Evolutionary conservation across 129 eudicot species (phyloP).

Genomic region (Tagetes erecta): DNA sequence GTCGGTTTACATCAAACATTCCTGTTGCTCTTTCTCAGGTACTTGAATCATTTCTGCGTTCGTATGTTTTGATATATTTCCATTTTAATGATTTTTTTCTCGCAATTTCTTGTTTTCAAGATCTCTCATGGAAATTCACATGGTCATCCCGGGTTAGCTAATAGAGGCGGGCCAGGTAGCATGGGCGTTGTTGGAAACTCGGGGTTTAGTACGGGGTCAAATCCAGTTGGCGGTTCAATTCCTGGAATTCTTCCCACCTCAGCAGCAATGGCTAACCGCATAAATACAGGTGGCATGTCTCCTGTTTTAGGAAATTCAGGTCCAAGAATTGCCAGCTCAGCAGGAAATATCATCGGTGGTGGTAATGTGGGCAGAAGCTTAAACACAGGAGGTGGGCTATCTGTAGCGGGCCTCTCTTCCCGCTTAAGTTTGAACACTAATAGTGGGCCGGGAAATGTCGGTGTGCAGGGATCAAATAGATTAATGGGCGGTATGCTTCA

Average conservation of each 20-base stretch:
- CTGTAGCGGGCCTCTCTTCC: conserved; percentile 83
- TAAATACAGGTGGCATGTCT: conserved; percentile 64
- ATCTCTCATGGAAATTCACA: conserved; percentile 72
- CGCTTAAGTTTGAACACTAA: conserved; percentile 63
- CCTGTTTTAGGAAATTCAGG: conserved; percentile 75
- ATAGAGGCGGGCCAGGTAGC: conserved; percentile 55
- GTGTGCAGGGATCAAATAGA: conserved; percentile 82
- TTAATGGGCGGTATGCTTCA: conserved; percentile 87
- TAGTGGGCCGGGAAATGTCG: conserved; percentile 77
- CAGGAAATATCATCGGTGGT: conserved; percentile 74
- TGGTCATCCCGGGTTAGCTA: conserved; percentile 82
- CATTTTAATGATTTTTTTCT: background rate
- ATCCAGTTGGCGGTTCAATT: conserved; percentile 81
- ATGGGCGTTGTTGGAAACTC: conserved; percentile 87
- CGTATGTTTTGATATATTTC: background rate
- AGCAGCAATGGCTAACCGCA: conserved; percentile 67
- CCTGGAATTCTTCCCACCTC: conserved; percentile 90
- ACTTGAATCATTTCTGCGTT: background rate
- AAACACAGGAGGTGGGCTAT: conserved; percentile 81
- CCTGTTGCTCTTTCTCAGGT: conserved; percentile 91
- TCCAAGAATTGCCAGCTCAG: conserved; percentile 63
- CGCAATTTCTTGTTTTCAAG: conserved; percentile 38
- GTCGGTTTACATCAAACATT: conserved; percentile 82
- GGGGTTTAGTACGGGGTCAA: conserved; percentile 63
- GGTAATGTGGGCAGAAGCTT: conserved; percentile 79